A percentile compares a stretch with the other conserved stretches of the same genome.
Conservation (phyloP, 352 stramenopile species). For the Globisporangium apiculatum region DNA sequence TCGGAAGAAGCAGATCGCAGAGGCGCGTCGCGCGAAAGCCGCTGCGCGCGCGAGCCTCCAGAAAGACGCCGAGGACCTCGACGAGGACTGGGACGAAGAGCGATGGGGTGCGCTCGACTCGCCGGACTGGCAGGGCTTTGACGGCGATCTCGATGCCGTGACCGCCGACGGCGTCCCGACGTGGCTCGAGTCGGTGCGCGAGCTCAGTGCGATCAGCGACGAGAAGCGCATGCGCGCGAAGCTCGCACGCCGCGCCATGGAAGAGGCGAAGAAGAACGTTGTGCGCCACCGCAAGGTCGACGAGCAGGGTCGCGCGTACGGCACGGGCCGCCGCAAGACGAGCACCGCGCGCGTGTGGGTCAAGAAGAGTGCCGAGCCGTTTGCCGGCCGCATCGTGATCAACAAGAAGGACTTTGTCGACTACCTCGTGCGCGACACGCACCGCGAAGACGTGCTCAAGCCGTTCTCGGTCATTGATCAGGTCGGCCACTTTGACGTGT, state of each 20-base stretch:
- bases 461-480: conserved; percentile 66
- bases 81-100: conserved; percentile 65
- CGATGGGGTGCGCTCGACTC: conserved; percentile 56
- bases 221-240: conserved; percentile 67
- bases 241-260: conserved; percentile 49
- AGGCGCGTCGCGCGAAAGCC: conserved; percentile 12
- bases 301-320: conserved; percentile 79
- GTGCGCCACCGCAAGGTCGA: conserved; percentile 65
- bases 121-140: conserved; percentile 76
- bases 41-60: conserved; percentile 18
- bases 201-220: conserved; percentile 54
- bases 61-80: conserved; percentile 29
- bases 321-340: conserved; percentile 92
- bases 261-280: conserved; percentile 71
- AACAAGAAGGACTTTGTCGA: conserved; percentile 94
- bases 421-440: conserved; percentile 88
- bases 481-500: conserved; percentile 89
- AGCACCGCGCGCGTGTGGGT: conserved; percentile 92
- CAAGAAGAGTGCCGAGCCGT: conserved; percentile 66
- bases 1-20: conserved; percentile 9
- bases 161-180: conserved; percentile 70
- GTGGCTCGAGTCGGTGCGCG: conserved; percentile 77
- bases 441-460: conserved; percentile 87
- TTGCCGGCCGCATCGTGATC: conserved; percentile 85
- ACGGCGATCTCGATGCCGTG: conserved; percentile 67